Percentiles rank a stretch among this genome's conserved stretches.
Conservation (phyloP, 148 eudicot species). For the Heliosperma pusillum region DNA sequence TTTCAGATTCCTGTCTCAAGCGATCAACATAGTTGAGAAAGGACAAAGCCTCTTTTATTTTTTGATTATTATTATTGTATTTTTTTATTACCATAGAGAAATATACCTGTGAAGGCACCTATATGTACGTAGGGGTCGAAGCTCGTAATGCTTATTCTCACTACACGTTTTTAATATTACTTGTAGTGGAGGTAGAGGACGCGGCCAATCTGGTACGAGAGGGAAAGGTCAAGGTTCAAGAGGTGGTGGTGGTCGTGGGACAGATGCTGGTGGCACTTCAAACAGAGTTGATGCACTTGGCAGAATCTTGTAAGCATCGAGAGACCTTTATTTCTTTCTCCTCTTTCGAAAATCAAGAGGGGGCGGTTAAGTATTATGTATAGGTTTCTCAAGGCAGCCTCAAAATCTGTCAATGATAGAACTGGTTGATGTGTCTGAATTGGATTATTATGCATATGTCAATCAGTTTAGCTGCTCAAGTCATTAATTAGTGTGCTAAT, state of each 20-base stretch:
- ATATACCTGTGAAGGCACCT: neutral
- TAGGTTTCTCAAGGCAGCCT: neutral
- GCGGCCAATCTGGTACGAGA: conserved; percentile 22
- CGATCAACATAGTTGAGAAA: neutral
- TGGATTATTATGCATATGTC: too few relatives aligned
- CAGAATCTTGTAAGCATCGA: conserved; percentile 58
- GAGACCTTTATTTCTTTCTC: neutral
- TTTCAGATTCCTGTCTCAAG: neutral
- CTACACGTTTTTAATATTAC: neutral
- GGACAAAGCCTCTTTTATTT: neutral
- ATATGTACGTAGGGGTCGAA: neutral
- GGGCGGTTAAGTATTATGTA: neutral
- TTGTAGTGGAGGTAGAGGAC: conserved; percentile 30
- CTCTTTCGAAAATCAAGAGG: neutral
- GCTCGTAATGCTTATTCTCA: conserved; percentile 2
- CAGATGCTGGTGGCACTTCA: conserved; percentile 32
- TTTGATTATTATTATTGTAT: too few relatives aligned
- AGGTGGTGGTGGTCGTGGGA: conserved; percentile 43
- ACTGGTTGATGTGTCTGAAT: too few relatives aligned
- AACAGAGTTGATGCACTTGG: conserved; percentile 84
- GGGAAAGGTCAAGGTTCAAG: conserved; percentile 40
- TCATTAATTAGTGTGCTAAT: too few relatives aligned
- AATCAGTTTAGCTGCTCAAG: too few relatives aligned
- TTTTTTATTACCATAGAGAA: neutral
- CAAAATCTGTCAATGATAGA: neutral